Evolutionary conservation across 2,329 filamentous ascomycete species (phyloP).

Genomic region (Calycina herbarum): DNA sequence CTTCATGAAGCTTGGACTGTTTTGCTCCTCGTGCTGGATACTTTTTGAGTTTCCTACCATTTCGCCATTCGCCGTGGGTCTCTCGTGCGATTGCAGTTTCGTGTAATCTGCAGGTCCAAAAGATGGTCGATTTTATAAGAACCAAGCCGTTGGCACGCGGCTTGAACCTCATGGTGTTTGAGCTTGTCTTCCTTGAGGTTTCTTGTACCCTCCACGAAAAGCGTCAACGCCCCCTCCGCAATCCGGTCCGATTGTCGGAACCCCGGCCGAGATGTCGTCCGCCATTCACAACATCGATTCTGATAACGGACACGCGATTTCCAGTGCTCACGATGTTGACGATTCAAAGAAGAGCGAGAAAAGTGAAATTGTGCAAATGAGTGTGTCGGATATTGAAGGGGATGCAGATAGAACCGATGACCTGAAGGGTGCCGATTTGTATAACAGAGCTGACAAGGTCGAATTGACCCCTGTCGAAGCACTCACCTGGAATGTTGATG

Average conservation of each 20-base stretch:
- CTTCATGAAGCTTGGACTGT: no score
- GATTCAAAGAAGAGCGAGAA: background rate
- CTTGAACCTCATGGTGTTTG: background rate
- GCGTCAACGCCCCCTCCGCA: background rate
- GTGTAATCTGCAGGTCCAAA: background rate
- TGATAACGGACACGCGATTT: background rate
- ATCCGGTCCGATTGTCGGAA: background rate
- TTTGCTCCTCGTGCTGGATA: background rate
- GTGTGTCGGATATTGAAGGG: background rate
- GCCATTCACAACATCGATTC: constrained; percentile 5
- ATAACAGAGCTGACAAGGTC: constrained; percentile 34
- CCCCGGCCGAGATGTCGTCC: constrained; percentile 10
- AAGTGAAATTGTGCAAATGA: background rate
- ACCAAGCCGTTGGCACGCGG: background rate
- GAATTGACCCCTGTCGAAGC: constrained; percentile 40
- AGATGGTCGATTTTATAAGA: background rate
- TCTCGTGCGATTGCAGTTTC: background rate
- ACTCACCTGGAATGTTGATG: constrained; percentile 41
- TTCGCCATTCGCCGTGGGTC: background rate
- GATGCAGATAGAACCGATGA: constrained; percentile 5
- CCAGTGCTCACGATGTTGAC: background rate
- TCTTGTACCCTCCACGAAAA: background rate
- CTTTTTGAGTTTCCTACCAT: background rate
- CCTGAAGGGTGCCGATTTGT: background rate
- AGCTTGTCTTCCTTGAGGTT: no score